Evolutionary conservation across 192 early-diverging fungal genomes (phyloP).

Genomic region (Podila epigama): DNA sequence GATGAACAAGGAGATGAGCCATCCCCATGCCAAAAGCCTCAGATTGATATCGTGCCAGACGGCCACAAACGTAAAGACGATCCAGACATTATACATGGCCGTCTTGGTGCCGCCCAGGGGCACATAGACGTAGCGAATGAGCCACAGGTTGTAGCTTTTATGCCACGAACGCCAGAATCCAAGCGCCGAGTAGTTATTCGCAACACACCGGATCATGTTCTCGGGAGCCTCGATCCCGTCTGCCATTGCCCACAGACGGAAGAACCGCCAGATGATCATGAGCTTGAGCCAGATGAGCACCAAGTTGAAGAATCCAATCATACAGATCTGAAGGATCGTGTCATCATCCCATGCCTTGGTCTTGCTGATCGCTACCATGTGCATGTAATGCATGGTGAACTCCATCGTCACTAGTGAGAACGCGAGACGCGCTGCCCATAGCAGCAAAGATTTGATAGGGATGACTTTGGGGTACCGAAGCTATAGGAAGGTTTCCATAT

Average conservation of each 20-base stretch:
- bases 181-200: slow-evolving; percentile 91
- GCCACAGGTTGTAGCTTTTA: slow-evolving; percentile 91
- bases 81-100: slow-evolving; percentile 78
- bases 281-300: slow-evolving; percentile 94
- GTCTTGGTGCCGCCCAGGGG: slow-evolving; percentile 86
- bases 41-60: slow-evolving; percentile 97
- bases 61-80: slow-evolving; percentile 97
- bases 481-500: slow-evolving; percentile 16
- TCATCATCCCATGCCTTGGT: slow-evolving; percentile 83
- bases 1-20: slow-evolving; percentile 88
- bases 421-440: slow-evolving; percentile 77
- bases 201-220: slow-evolving; percentile 98
- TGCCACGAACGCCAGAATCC: slow-evolving; percentile 99
- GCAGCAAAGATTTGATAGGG: slow-evolving; percentile 25
- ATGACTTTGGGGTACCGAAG: slow-evolving; percentile 65
- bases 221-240: slow-evolving; percentile 91
- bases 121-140: slow-evolving; percentile 89
- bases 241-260: slow-evolving; percentile 92
- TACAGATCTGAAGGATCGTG: slow-evolving; percentile 79
- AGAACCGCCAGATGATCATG: slow-evolving; percentile 96
- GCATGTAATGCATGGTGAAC: slow-evolving; percentile 81
- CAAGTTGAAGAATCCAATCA: slow-evolving; percentile 90
- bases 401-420: slow-evolving; percentile 82
- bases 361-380: slow-evolving; percentile 92
- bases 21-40: slow-evolving; percentile 88